phyloP scores from a whole-genome alignment of 805 yeast species.

The Candida yuanshanica region DNA sequence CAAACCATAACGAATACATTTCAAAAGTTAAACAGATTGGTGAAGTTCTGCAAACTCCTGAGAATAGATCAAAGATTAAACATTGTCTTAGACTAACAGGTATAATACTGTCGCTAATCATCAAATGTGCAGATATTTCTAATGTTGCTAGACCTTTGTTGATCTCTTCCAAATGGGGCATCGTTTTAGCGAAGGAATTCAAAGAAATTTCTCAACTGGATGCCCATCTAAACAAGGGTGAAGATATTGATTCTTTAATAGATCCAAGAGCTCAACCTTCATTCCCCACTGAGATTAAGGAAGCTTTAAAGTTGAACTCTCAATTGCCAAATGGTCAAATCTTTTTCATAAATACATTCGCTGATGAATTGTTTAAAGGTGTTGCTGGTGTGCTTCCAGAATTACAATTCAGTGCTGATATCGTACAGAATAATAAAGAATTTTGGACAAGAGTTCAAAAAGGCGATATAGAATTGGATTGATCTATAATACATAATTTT shows the following conservation, averaged over 20 bases:
- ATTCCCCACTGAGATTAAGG: constrained; percentile 35
- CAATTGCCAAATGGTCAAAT: constrained; percentile 65
- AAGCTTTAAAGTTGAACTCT: constrained; percentile 42
- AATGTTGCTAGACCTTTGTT: constrained; percentile 80
- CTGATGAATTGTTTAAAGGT: constrained; percentile 65
- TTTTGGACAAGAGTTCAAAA: constrained; percentile 5
- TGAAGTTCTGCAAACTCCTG: constrained; percentile 12
- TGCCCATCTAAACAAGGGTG: constrained; percentile 21
- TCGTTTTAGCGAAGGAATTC: constrained; percentile 72
- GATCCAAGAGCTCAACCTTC: constrained; percentile 17
- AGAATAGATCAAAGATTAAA: constrained; percentile 10
- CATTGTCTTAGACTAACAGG: constrained; percentile 21
- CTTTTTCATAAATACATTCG: constrained; percentile 79
- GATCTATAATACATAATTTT: background rate
- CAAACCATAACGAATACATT: constrained; percentile 71
- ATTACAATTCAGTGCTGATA: constrained; percentile 48
- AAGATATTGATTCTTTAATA: constrained; percentile 19
- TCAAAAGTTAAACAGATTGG: constrained; percentile 39
- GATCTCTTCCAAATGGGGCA: constrained; percentile 83
- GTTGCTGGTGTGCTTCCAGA: constrained; percentile 58
- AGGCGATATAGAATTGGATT: background rate
- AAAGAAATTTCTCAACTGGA: constrained; percentile 57
- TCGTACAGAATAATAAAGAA: constrained; percentile 28
- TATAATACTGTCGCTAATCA: constrained; percentile 59
- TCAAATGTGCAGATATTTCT: constrained; percentile 94